Evolutionary conservation across 768 basidiomycete genomes (phyloP), one percentile per base, ranked within the genome.

Genomic region (Trametes cubensis): DNA sequence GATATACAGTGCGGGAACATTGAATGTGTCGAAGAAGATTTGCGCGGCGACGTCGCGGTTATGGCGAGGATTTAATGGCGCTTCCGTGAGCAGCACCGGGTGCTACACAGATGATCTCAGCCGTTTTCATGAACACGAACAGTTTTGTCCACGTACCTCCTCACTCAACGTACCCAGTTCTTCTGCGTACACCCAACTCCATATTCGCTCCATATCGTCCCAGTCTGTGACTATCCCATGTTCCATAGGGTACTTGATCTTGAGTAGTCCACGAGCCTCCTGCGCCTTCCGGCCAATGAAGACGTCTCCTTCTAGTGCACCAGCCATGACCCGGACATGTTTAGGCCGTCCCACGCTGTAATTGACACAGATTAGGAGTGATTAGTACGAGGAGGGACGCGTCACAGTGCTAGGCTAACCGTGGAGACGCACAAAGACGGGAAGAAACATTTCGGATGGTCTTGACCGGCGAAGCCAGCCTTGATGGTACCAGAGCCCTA

Each of bases 141-240:
- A 23, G 40, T 41, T 64, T 14, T 55, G n/a, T 17, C 14, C 39
- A 68, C 80, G 61, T 64, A 96, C 96, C 87, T 98, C 96, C 80
- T 98, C 97, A 72, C 94, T 95, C 68, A 98, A 79, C 5, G 95
- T 97, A 21, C 93, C 92, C 47, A 98, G 80, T 72, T 97, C 96
- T 73, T 98, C 95, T 21, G 92, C 88, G 73, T 98, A 99, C 49
- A 98, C 91, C 89, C 94, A 95, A 66, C 84, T 90, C 97, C 97
- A 99, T 83, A 99, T 98, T 62, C 92, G 87, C 75, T 99, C 97
- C 97, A 99, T 99, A 72, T 99, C 97, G 73, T 99, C 97, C 96
- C 97, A 99, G 79, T 99, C 94, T 40, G 92, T 96, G 10, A 99
- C 97, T 62, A 99, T 95, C 14, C 97, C 97, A 74, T 98, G 97